Evolutionary conservation across 202 grass and related monocot species (phyloP), one percentile per base, ranked within the genome.

Genomic region (Elaeis oleifera): DNA sequence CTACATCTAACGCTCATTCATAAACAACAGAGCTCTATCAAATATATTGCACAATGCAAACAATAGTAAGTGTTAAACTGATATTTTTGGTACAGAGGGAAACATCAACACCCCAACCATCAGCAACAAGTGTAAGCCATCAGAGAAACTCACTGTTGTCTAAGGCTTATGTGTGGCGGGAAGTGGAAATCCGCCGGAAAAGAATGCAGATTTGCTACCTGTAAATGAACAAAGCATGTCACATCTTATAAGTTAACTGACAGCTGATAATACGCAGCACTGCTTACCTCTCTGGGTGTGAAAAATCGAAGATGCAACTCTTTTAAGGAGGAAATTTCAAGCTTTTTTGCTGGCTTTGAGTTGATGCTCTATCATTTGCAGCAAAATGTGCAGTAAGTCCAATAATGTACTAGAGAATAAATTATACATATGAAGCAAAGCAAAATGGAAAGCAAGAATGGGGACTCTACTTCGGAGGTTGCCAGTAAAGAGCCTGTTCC

Each of bases 171-270:
- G 58, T 75, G 71, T 71, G 71, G 60, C 4, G 84, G 92, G 70
- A 96, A 96, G 53, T 56, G 23, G 71, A 89, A 91, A 79, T 77
- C 79, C 49, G 32, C 51, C 20, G 92, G 92, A 64, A 96, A 91
- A 52, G 74, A 89, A 75, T 96, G 92, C 64, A 96, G 74, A 89
- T 96, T 96, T 50, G 87, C 87, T 18, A 91, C 92, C 87, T 96
- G 77, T 83, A 81, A 90, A 58, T 51, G 16, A 77, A 67, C 2
- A 26, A 18, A 36, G 7, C 29, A 16, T 71, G 50, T 61, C 4
- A 53, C 20, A 6, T 57, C 17, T 73, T 71, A 50, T 52, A 49
- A 59, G 7, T 61, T 67, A 60, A 7, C 26, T 5, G 44, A 28
- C 15, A 29, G 16, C 19, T 59, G 28, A 55, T 50, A 61, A 36